Evolutionary conservation across 140 eudicot species (phyloP), one percentile per base, ranked within the genome.

Genomic region (Bidens hawaiensis): DNA sequence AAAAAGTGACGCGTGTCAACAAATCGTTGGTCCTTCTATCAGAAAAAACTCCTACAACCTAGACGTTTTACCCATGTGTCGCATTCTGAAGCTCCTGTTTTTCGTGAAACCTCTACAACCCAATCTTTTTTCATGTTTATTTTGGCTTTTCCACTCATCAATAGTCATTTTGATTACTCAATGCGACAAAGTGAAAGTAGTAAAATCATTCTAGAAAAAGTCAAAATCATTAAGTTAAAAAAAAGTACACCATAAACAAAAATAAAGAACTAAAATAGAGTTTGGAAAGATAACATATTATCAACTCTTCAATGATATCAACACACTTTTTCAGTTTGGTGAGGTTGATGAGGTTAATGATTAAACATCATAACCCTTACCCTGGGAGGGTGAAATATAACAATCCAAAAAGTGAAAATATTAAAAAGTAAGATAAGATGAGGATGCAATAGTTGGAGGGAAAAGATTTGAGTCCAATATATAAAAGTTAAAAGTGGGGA

Each of bases 401-500:
- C 0, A 2, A 40, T 33, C 17, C 0, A 54, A 16, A 43, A 43
- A 2, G 12, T 23, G 40, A 26, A 46, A 51, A 21, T 21, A 22
- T 13, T 27, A 4, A 56, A 16, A 31, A 5, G 27, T 30, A 63
- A 45, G 17, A 27, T 63, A 26, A 17, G 42, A 27, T 14, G 14
- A n/a, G 4, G 48, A 19, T n/a, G 5, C 8, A 48, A 48, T 64
- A 9, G 71, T 50, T 33, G 71, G 61, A 47, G 36, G 41, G 62
- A 22, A 67, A 31, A 22, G 25, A 26, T 15, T 33, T 58, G 27
- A 58, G 13, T 10, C 14, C 43, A 14, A 43, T 43, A 34, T 68
- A 38, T n/a, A 31, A 59, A 60, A 58, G 68, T 46, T 59, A 59
- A 46, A 43, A 59, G 43, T 7, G 26, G 30, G 34, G 51, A 33